phyloP scores from a whole-genome alignment of 192 early-diverging fungal species.

The Thamnidium elegans region DNA sequence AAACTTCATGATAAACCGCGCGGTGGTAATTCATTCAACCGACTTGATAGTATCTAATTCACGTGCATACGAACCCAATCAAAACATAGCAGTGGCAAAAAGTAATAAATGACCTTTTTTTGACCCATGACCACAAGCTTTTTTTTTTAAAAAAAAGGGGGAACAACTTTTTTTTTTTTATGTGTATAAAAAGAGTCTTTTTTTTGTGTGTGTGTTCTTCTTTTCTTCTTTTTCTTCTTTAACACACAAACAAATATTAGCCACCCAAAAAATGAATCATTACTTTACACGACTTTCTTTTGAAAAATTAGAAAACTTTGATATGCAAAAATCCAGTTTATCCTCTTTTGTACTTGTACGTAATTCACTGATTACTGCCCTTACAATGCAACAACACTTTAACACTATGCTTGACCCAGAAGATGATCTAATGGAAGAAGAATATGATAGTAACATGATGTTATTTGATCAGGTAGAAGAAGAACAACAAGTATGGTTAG shows the following conservation, averaged over 20 bases:
- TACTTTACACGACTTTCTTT: conserved; percentile 2
- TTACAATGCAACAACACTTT: not conserved
- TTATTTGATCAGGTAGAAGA: conserved; percentile 1
- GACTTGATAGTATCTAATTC: conserved; percentile 51
- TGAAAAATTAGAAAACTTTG: conserved; percentile 15
- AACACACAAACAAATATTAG: not conserved
- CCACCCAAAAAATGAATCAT: not conserved
- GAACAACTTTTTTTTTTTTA: too few species aligned
- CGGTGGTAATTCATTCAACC: conserved; percentile 73
- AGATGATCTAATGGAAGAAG: conserved; percentile 1
- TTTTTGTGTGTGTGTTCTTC: not conserved
- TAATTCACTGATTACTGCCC: conserved; percentile 2
- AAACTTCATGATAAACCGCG: conserved; percentile 70
- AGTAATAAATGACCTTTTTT: too few species aligned
- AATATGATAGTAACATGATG: too few species aligned
- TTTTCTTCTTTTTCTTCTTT: not conserved
- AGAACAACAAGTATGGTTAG: conserved; percentile 15
- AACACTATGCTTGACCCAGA: not conserved
- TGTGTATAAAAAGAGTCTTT: not conserved
- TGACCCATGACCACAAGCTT: not conserved
- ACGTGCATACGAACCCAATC: not conserved
- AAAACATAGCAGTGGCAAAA: too few species aligned
- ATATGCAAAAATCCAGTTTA: conserved; percentile 12
- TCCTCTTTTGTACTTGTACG: conserved; percentile 4
- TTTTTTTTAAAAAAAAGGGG: not conserved